Percentiles rank a stretch among this genome's conserved stretches.
phyloP scores from a whole-genome alignment of 2,329 filamentous ascomycete genomes.

The Seiridium cupressi region DNA sequence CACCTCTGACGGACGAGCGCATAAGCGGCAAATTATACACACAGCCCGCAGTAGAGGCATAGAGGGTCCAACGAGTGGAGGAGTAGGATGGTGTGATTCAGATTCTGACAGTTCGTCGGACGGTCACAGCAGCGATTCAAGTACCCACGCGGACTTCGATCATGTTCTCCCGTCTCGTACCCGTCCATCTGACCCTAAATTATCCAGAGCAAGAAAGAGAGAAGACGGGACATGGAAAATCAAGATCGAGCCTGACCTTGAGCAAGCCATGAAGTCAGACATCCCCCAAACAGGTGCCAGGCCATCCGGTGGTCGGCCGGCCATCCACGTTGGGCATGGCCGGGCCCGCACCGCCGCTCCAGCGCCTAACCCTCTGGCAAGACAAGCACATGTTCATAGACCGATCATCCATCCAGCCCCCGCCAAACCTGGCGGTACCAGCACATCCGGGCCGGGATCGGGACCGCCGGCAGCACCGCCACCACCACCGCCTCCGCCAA shows the following conservation, averaged over 20 bases:
- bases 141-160: neutral
- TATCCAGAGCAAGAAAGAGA: neutral
- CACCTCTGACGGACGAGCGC: neutral
- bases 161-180: neutral
- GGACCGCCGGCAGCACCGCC: too few species aligned
- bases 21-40: neutral
- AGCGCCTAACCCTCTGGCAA: neutral
- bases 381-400: neutral
- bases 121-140: too few species aligned
- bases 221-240: neutral
- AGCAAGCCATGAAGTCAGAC: slow-evolving; percentile 16
- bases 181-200: neutral
- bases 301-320: neutral
- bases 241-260: neutral
- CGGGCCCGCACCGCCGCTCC: neutral
- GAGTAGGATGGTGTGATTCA: neutral
- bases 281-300: slow-evolving; percentile 12
- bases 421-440: neutral
- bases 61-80: neutral
- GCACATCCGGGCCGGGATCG: too few species aligned
- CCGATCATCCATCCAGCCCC: neutral
- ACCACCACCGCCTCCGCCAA: neutral
- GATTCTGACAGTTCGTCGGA: neutral
- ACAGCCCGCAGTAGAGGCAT: neutral
- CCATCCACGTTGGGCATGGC: neutral